Base-by-base conservation (phyloP, 2,329 filamentous ascomycete species). In the Lasiodiplodia sp. region DNA sequence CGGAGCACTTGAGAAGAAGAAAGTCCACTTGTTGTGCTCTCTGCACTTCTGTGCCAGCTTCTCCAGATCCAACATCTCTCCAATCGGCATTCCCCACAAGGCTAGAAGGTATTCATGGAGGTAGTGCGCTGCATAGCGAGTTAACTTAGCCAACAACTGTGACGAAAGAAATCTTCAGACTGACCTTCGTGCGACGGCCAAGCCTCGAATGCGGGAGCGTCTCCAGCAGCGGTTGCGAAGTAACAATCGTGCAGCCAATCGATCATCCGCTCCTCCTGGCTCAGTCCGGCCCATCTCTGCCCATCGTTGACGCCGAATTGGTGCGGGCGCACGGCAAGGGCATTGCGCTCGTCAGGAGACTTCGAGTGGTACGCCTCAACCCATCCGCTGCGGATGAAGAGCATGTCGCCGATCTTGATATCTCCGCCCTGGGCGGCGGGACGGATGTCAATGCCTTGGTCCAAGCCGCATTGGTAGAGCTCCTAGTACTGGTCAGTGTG, bases 161-260 rank as follows among this genome's bases (percentile, higher is more conserved):
- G 14, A 12, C n/a, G 25, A 34, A 18, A 3, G 10, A 53, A 4
- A 25, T 75, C 34, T 72, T 21, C n/a, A 28, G 16, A 67, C 72
- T 57, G 70, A 74, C 75, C 72, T 66, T 83, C 81, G 40, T 85
- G 66, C 0, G 87, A 86, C 2, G 89, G 88, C 78, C 87, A 87
- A 0, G 86, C 84, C 79, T 93, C 91, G 70, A 92, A 91, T 0
- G 86, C 82, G 23, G 86, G 87, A 14, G 84, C 81, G 74, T 93
- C 91, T 0, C 88, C 88, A 0, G 86, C 88, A 1, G 91, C 89
- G 0, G 87, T 88, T 0, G 90, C 83, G 72, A 93, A 92, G 65
- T 90, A 88, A 71, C 85, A 87, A 73, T 92, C 88, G 81, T 91
- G 90, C 69, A 92, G 71, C 90, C 90, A 93, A 66, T 87, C 85